Percentiles rank a stretch among this genome's conserved stretches.
Evolutionary conservation across 805 yeast species (phyloP).

Genomic region (Teunomyces gatunensis): DNA sequence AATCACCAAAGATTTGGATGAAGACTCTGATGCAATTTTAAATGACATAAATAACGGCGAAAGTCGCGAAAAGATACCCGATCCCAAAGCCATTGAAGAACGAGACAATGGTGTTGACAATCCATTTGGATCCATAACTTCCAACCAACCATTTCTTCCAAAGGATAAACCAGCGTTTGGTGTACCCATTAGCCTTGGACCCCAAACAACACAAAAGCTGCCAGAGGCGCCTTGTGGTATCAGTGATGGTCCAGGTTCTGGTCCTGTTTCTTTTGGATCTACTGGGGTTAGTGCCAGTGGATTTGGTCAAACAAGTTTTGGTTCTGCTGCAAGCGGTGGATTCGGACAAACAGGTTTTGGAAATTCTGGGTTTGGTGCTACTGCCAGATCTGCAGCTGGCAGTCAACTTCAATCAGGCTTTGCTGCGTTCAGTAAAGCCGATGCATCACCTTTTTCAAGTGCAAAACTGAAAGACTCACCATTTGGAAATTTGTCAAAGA

Average conservation of each 20-base stretch:
- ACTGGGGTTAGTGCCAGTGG: background rate
- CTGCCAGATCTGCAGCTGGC: background rate
- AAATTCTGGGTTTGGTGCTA: constrained; percentile 10
- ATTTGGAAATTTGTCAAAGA: constrained; percentile 9
- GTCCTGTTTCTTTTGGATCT: background rate
- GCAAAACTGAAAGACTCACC: constrained; percentile 11
- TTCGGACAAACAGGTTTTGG: constrained; percentile 12
- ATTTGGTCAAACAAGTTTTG: constrained; percentile 14
- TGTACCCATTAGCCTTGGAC: background rate
- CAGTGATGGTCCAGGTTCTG: background rate
- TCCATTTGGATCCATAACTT: constrained; percentile 1
- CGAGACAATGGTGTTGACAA: background rate
- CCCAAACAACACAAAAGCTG: background rate
- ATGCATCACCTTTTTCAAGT: constrained; percentile 5
- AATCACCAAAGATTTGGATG: background rate
- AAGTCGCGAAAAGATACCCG: background rate
- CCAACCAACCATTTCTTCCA: background rate
- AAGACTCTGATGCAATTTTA: background rate
- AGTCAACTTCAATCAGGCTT: background rate
- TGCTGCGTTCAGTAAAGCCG: constrained; percentile 2
- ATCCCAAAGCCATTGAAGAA: background rate
- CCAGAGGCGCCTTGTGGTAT: background rate
- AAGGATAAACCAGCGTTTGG: constrained; percentile 1
- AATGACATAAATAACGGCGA: background rate
- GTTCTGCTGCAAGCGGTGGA: constrained; percentile 7